These are phyloP conservation scores for Cynanchum wilfordii DNA, from an alignment of 257 asterid genomes.

Conservation along the genomic window DNA sequence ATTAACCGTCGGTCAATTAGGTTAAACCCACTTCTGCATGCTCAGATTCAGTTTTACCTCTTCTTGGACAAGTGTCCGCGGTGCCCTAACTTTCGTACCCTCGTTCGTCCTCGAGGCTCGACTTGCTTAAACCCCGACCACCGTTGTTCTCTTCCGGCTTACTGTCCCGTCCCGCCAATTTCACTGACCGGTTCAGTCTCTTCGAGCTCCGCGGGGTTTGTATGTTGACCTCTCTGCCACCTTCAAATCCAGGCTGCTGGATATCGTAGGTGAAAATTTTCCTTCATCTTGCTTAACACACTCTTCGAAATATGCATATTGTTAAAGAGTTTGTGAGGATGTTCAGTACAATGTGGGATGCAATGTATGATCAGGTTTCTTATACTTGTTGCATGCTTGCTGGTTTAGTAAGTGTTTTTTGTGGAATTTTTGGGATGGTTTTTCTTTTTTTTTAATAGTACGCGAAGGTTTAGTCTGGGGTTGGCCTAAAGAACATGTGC, in stretches of 20 bases:
- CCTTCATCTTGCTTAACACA: not conserved
- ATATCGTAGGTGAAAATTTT: not conserved
- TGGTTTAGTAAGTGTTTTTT: not conserved
- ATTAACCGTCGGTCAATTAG: not conserved
- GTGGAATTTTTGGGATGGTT: not conserved
- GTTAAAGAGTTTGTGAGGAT: not conserved
- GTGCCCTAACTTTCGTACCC: constrained; percentile 1
- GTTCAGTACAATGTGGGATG: not conserved
- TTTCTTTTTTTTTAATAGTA: not conserved
- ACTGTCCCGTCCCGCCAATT: not conserved
- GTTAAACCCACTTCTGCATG: no score
- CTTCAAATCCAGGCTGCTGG: constrained; percentile 2
- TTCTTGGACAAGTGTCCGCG: not conserved
- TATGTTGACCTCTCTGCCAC: constrained; percentile 3
- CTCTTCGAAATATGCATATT: not conserved
- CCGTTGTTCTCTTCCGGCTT: not conserved
- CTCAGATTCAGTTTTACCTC: not conserved
- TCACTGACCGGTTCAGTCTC: not conserved
- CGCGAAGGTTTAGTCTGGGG: not conserved
- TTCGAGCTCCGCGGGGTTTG: not conserved
- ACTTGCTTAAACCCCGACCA: not conserved
- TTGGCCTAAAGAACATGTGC: not conserved
- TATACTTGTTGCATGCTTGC: not conserved
- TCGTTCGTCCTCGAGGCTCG: not conserved
- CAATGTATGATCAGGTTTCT: not conserved